Evolutionary conservation across 2,329 filamentous ascomycete genomes (phyloP), one percentile per base, ranked within the genome.

Genomic region (Fusarium incarnatum): DNA sequence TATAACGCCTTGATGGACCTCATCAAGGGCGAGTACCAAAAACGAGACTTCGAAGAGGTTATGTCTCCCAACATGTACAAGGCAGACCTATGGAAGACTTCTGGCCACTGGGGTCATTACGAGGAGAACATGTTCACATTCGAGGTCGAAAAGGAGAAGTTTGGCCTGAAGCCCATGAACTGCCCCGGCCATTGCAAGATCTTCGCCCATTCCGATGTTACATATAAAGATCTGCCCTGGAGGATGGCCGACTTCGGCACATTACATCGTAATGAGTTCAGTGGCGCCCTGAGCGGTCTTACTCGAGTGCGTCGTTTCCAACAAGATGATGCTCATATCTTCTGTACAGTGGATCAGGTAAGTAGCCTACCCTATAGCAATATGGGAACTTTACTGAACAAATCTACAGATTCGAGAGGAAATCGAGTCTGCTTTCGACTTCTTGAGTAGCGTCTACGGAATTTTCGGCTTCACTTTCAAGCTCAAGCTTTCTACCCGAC

Each of bases 31-130:
- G 91, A 98, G 80, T 99, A 98, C 84, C 94, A 93, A 86, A 93
- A 92, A 79, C 92, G 96, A 70, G 94, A 92, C 48, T 99, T 98
- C 80, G 90, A 95, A 76, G 96, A 99, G 81, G 96, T 99, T 67
- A 93, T 94, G 79, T 94, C 94, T 6, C 96, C 96, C 53, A 98
- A 82, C 83, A 97, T 99, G 91, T 99, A 92, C 85, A 97, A 98
- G 78, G 89, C 94, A 15, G 88, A 93, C 9, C 84, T 98, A 16
- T 98, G 96, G 96, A 96, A 97, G 84, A 92, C 89, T 23, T 97
- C 94, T 11, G 96, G 96, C 52, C 96, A 98, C 81, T 98, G 95
- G 94, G 89, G 92, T 64, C 81, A 82, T 71, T 83, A 98, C 85
- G 89, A 94, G 77, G 95, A 98, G 70, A 94, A 98, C 82, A 98